Evolutionary conservation across 768 basidiomycete genomes (phyloP), one percentile per base, ranked within the genome.

Genomic region (Paxillus ammoniavirescens): DNA sequence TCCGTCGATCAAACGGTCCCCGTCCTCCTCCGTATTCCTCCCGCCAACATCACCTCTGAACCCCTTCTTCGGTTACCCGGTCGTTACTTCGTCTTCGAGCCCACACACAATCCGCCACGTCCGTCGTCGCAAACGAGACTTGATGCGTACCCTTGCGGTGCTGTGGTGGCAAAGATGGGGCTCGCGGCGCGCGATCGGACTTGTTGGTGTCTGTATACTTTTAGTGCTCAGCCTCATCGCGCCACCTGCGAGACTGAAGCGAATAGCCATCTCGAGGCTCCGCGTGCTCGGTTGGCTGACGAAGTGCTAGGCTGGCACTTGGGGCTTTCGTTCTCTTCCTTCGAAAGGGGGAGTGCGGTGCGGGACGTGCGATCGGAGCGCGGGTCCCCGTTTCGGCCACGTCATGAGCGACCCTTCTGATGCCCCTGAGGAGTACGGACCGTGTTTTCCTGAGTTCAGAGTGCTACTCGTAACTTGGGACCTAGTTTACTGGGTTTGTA

Each of bases 1-100:
- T 26, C 43, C 49, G 15, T 40, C 49, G 28, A 18, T 35, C 15
- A 12, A 42, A 4, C 56, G 57, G 49, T 7, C 36, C 33, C 36
- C 58, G 38, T 58, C 60, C 35, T 50, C 56, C 42, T 50, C 56
- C 42, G 49, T 60, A 21, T 13, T 21, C 15, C 58, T 82, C 40
- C 75, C 84, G 8, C 76, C 85, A 17, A 82, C 79, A 30, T 89
- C 88, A 26, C 64, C 72, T 36, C 69, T 81, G 38, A 91, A 89
- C 57, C 89, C 89, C 1, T 90, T 84, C 69, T 91, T 81, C 57
- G 89, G 89, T 4, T 90, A 91, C 62, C 86, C 88, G 6, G 75
- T 76, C 12, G 31, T 59, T 38, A 40, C 74, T 5, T 65, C 67
- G 60, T 53, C 66, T 61, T 44, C 62, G 21, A 47, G 44, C 8